Evolutionary conservation across 2,329 filamentous ascomycete genomes (phyloP).

Genomic region (Didymella segeticola): DNA sequence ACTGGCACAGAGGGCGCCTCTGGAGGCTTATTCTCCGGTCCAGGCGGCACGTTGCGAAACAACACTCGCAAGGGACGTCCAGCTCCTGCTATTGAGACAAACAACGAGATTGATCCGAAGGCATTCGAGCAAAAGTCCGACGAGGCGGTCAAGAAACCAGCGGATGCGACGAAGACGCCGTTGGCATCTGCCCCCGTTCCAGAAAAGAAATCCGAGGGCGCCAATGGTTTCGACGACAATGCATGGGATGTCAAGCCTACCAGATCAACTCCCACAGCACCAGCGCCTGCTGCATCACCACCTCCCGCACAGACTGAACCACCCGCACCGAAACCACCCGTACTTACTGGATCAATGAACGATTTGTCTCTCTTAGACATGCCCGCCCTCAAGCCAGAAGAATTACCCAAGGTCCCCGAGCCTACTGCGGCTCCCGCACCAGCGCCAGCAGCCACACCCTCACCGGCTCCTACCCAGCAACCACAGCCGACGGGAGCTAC

Average conservation of each 20-base stretch:
- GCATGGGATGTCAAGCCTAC: constrained; percentile 95
- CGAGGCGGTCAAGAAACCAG: constrained; percentile 52
- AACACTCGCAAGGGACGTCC: constrained; percentile 94
- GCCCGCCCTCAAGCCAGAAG: constrained; percentile 51
- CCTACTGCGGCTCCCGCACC: constrained; percentile 56
- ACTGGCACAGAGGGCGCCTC: constrained; percentile 67
- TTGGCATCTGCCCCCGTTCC: constrained; percentile 56
- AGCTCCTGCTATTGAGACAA: constrained; percentile 83
- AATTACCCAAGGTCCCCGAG: constrained; percentile 46
- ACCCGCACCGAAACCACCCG: constrained; percentile 41
- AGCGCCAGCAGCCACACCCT: constrained; percentile 48
- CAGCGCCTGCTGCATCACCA: constrained; percentile 50
- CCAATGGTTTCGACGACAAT: constrained; percentile 87
- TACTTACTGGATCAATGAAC: constrained; percentile 70
- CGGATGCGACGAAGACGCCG: constrained; percentile 58
- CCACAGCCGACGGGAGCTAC: constrained; percentile 55
- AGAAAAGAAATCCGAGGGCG: constrained; percentile 51
- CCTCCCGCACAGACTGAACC: constrained; percentile 55
- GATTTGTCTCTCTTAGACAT: constrained; percentile 69
- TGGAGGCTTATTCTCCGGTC: constrained; percentile 86
- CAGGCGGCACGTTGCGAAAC: constrained; percentile 88
- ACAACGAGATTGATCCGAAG: constrained; percentile 85
- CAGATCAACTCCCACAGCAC: constrained; percentile 58
- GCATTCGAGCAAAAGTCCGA: constrained; percentile 72
- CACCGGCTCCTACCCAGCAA: constrained; percentile 43